Base-by-base conservation (phyloP, 106 monocot species). In the Acorus calamus region DNA sequence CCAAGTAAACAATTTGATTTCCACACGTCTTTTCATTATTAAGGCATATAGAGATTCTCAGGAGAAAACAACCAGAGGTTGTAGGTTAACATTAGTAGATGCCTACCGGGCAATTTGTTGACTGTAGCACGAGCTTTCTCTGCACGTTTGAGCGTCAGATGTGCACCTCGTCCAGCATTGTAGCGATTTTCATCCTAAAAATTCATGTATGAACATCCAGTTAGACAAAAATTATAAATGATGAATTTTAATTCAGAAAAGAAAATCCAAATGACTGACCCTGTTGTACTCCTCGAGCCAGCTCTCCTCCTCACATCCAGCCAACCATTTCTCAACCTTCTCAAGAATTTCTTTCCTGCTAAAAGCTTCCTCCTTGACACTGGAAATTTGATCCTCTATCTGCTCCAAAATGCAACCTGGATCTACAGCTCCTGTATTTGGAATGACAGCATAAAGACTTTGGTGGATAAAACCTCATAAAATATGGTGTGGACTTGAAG, bases 281-380 rank as follows among this genome's bases (percentile, higher is more conserved):
- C 79, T 86, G 64, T 79, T 94, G 53, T 94, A 90, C 61, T 90
- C 86, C 48, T 86, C 90, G 5, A 90, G 73, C 90, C 90, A 90
- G 14, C 73, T 72, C 61, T 90, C 90, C 48, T 90, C 90, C 42
- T 82, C 83, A 50, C 86, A 79, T 14, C 86, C 90, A 43, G 78
- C 72, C 28, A 75, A 52, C 85, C 85, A 90, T 76, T 78, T 86
- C 42, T 86, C 90, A 3, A 86, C 83, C 64, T 62, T 86, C 59
- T 90, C 90, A 48, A 90, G 80, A 56, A 90, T 78, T 8, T 86
- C 90, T 61, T 90, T 90, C 69, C 90, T 78, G 73, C 78, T 86
- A 59, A 86, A 86, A 9, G 80, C 80, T 67, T 86, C 76, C 56
- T 83, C 90, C 74, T 86, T 90, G 11, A 68, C 64, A 62, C 56